Evolutionary conservation across 2,329 filamentous ascomycete species (phyloP).

Genomic region (Juglanconis sp.): DNA sequence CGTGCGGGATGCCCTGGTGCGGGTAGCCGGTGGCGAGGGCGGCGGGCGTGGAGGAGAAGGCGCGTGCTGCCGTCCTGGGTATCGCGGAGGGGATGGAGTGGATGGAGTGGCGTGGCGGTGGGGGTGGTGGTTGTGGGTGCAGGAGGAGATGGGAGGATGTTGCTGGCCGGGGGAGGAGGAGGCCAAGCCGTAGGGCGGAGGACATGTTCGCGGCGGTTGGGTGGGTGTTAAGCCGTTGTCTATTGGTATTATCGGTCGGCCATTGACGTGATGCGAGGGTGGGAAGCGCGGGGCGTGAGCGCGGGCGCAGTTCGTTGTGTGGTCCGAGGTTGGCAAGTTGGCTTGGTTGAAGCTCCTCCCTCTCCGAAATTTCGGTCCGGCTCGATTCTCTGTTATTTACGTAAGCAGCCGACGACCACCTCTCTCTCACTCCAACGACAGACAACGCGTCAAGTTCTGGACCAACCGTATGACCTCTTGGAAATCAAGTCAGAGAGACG

Average conservation of each 20-base stretch:
- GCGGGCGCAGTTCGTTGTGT: not conserved
- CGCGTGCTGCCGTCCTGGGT: not conserved
- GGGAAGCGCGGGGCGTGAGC: not conserved
- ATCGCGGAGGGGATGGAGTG: not conserved
- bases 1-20: slow-evolving; percentile 13
- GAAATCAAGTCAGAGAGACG: not conserved
- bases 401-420: slow-evolving; percentile 2
- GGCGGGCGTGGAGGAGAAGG: slow-evolving; percentile 36
- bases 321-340: not conserved
- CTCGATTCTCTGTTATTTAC: not conserved
- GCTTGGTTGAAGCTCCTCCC: not conserved
- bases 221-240: not conserved
- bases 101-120: too few relatives aligned
- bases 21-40: slow-evolving; percentile 24
- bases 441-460: not conserved
- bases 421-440: not conserved
- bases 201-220: not conserved
- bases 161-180: slow-evolving; percentile 10
- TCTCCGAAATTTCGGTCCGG: too few relatives aligned
- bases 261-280: not conserved
- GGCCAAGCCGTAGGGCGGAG: slow-evolving; percentile 10
- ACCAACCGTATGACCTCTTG: too few relatives aligned
- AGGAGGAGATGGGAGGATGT: not conserved
- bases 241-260: not conserved
- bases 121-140: not conserved